Percentiles rank a stretch among this genome's conserved stretches.
Conservation (phyloP, 192 early-diverging fungal genomes). For the Coemansia sp. region DNA sequence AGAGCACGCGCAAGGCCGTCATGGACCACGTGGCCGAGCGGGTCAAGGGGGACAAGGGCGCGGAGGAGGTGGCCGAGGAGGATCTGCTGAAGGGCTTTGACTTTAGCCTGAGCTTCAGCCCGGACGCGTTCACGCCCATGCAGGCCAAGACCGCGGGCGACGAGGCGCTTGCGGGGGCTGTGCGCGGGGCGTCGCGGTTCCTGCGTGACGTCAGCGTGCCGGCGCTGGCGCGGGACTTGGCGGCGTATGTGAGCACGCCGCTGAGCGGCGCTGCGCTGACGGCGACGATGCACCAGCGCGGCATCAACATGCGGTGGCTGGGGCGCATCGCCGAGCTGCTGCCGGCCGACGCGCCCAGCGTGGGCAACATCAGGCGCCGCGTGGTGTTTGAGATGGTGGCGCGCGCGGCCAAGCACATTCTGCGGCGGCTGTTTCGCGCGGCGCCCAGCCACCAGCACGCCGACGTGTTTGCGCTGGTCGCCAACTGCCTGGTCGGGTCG, state of each 20-base stretch:
- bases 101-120: slow-evolving; percentile 57
- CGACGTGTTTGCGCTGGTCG: slow-evolving; percentile 72
- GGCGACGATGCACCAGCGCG: slow-evolving; percentile 83
- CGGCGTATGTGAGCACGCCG: slow-evolving; percentile 70
- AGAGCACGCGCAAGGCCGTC: slow-evolving; percentile 63
- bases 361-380: slow-evolving; percentile 54
- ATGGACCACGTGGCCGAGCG: slow-evolving; percentile 46
- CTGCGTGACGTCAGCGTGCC: slow-evolving; percentile 67
- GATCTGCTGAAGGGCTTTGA: slow-evolving; percentile 46
- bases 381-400: slow-evolving; percentile 85
- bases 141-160: slow-evolving; percentile 34
- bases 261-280: slow-evolving; percentile 74
- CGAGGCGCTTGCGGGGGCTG: slow-evolving; percentile 18
- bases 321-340: slow-evolving; percentile 71
- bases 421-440: slow-evolving; percentile 64
- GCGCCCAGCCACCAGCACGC: slow-evolving; percentile 60
- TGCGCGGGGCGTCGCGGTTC: slow-evolving; percentile 78
- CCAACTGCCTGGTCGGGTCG: slow-evolving; percentile 76
- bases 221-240: slow-evolving; percentile 58
- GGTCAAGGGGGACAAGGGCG: slow-evolving; percentile 23
- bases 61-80: slow-evolving; percentile 13
- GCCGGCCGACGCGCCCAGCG: slow-evolving; percentile 34
- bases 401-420: slow-evolving; percentile 81
- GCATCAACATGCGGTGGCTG: slow-evolving; percentile 97
- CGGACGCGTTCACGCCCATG: slow-evolving; percentile 60